Conservation (phyloP, 2,329 filamentous ascomycete genomes). For the Botrytis galanthina region DNA sequence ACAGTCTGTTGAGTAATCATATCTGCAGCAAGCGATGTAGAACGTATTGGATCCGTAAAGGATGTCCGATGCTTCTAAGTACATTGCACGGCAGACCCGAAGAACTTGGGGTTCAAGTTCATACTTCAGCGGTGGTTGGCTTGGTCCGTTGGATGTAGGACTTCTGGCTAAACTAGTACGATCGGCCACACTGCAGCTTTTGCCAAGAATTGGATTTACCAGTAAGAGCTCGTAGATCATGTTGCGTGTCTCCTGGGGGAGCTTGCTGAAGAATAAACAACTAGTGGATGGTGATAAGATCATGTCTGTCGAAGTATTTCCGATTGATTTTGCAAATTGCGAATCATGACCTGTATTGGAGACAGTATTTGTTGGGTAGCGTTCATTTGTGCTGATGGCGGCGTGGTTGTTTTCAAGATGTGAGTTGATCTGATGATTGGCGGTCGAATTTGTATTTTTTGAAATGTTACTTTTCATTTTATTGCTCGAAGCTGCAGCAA, state of each 20-base stretch:
- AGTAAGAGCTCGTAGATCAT: not conserved
- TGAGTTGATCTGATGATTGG: not conserved
- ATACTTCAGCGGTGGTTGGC: not conserved
- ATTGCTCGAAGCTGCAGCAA: not conserved
- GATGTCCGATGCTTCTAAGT: not conserved
- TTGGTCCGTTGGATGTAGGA: not conserved
- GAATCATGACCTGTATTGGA: not conserved
- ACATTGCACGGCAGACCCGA: not conserved
- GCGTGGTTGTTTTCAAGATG: not conserved
- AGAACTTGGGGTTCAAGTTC: not conserved
- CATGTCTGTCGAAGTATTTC: not conserved
- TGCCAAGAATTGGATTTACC: not conserved
- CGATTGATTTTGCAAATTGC: too few species aligned
- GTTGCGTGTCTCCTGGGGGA: not conserved
- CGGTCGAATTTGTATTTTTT: not conserved
- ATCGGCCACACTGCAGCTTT: not conserved
- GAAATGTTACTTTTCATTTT: not conserved
- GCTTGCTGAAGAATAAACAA: not conserved
- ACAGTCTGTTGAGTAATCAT: not conserved
- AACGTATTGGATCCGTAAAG: not conserved
- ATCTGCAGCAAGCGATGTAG: not conserved
- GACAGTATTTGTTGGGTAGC: not conserved
- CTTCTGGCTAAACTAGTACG: not conserved
- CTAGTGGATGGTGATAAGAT: not conserved
- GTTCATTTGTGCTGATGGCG: not conserved